phyloP scores from a whole-genome alignment of 2,329 filamentous ascomycete species.

The Monilinia vaccinii-corymbosi region DNA sequence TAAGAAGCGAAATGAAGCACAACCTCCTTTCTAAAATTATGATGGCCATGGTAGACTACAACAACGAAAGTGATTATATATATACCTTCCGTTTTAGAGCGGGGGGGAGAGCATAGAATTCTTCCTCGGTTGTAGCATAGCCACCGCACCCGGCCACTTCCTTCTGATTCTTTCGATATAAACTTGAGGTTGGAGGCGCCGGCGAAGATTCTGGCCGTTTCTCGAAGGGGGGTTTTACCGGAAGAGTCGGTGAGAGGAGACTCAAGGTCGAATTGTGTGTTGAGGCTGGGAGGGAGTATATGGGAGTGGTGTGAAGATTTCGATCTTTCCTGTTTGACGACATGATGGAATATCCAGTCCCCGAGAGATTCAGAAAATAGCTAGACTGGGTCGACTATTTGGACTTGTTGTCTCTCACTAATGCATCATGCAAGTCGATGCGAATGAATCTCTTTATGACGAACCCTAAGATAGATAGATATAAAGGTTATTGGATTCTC shows the following conservation, averaged over 20 bases:
- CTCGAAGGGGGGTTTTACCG: constrained; percentile 24
- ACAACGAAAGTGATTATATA: constrained; percentile 21
- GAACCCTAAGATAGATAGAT: constrained; percentile 6
- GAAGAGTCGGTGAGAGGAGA: constrained; percentile 18
- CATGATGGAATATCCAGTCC: constrained; percentile 4
- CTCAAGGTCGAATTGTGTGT: constrained; percentile 11
- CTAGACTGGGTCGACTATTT: neutral
- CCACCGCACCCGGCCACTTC: constrained; percentile 24
- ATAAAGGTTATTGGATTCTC: constrained; percentile 10
- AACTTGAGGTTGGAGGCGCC: constrained; percentile 14
- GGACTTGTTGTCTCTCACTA: constrained; percentile 10
- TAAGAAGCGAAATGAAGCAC: neutral
- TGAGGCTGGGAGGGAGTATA: constrained; percentile 16
- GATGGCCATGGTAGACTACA: constrained; percentile 1
- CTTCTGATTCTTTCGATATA: constrained; percentile 26
- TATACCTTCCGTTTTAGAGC: constrained; percentile 44
- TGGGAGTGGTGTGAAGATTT: constrained; percentile 10
- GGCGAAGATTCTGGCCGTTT: constrained; percentile 20
- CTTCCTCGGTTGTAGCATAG: constrained; percentile 32
- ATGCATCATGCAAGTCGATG: constrained; percentile 8
- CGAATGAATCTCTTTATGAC: constrained; percentile 7
- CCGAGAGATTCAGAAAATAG: constrained; percentile 3
- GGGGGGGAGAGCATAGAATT: constrained; percentile 41
- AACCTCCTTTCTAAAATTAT: constrained; percentile 1
- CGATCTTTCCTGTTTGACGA: constrained; percentile 1